Percentiles rank a stretch among this genome's conserved stretches.
Evolutionary conservation across 805 yeast genomes (phyloP).

Genomic region (Candida jianshihensis): DNA sequence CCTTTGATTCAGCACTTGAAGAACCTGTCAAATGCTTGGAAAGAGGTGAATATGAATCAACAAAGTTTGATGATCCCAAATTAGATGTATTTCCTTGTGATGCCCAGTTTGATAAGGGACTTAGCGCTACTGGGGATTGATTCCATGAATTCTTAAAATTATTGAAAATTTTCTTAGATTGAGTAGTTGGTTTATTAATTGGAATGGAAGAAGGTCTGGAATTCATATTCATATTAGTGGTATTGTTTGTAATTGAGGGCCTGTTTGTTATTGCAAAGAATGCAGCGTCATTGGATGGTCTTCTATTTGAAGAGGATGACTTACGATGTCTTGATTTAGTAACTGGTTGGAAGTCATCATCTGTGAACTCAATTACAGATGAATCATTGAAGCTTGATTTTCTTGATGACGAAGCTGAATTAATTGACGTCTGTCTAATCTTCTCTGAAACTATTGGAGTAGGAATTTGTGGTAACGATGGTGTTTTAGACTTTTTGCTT

Average conservation of each 20-base stretch:
- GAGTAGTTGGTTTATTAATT: not conserved
- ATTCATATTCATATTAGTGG: too few species aligned
- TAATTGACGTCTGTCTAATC: slow-evolving; percentile 5
- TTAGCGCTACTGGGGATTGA: slow-evolving; percentile 2
- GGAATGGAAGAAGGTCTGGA: slow-evolving; percentile 3
- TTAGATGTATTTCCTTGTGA: not conserved
- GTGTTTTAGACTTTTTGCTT: slow-evolving; percentile 8
- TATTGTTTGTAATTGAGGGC: too few species aligned
- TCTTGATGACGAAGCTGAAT: slow-evolving; percentile 5
- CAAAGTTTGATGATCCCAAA: slow-evolving; percentile 1
- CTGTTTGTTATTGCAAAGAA: too few species aligned
- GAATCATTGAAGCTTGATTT: slow-evolving; percentile 11
- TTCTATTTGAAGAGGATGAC: slow-evolving; percentile 21
- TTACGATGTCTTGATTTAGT: slow-evolving; percentile 25
- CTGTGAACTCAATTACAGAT: slow-evolving; percentile 23
- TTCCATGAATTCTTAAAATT: slow-evolving; percentile 5
- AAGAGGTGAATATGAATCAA: slow-evolving; percentile 3
- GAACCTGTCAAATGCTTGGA: too few species aligned
- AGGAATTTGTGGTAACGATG: slow-evolving; percentile 4
- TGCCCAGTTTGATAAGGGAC: slow-evolving; percentile 9
- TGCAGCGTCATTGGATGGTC: slow-evolving; percentile 4
- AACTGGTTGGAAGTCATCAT: slow-evolving; percentile 29
- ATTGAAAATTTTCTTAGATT: not conserved
- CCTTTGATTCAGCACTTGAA: too few species aligned
- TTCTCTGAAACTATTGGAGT: slow-evolving; percentile 4